Evolutionary conservation across 1,139 yeast genomes (phyloP), one percentile per base, ranked within the genome.

Genomic region (Blastobotrys persicus): DNA sequence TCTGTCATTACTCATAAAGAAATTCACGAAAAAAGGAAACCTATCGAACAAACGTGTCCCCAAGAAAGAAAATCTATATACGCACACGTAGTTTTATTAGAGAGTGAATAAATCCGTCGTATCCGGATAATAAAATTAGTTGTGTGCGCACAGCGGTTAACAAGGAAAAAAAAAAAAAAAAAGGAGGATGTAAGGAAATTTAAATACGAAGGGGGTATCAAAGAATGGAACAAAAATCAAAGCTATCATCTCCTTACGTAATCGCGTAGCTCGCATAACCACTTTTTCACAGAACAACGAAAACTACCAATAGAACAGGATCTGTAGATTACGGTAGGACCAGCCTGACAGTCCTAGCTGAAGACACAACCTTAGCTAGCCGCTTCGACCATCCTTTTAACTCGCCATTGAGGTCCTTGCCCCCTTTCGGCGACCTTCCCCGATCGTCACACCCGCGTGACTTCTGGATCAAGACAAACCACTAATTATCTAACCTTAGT

Each of bases 1-100:
- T 32, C 28, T 14, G 45, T n/a, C 45, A 42, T 42, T 31, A 31
- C 44, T 37, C 41, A 37, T 37, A 11, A 37, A 19, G 20, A 12
- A 23, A 23, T 5, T 23, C 5, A 23, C 28, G 9, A 23, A 23
- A 23, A 23, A 23, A 23, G 9, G 28, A 23, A 23, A 23, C n/a
- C n/a, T n/a, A n/a, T n/a, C n/a, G 9, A 23, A 23, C 28, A 5
- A 23, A 5, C 9, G 5, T 9, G 28, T 23, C 28, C 28, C 28
- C 28, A 23, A 23, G 5, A 23, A 23, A 23, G 9, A 23, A 23
- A 23, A 23, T 23, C 28, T 23, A 23, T 23, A 23, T 23, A 23
- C 28, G 28, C 28, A 23, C 28, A 23, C 28, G 28, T 9, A 23
- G 28, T 9, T 23, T 23, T 23, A 9, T 6, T 23, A 23, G 9